phyloP scores from a whole-genome alignment of 1,284 basidiomycete genomes.

The Sporisorium scitamineum region DNA sequence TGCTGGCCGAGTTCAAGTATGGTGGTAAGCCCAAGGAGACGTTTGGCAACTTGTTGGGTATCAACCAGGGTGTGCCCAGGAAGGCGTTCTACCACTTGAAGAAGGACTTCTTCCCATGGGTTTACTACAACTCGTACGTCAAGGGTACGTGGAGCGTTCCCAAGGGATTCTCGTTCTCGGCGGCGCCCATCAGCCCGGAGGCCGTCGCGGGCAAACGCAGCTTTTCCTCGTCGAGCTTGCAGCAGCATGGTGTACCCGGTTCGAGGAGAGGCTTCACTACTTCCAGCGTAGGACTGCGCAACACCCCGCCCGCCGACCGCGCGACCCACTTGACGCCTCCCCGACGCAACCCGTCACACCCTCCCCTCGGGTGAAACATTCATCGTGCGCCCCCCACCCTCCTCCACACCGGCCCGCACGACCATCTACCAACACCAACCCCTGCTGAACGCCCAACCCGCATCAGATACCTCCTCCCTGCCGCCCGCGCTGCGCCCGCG shows the following conservation, averaged over 20 bases:
- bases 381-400: constrained; percentile 63
- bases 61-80: constrained; percentile 62
- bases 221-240: constrained; percentile 16
- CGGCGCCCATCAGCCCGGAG: constrained; percentile 32
- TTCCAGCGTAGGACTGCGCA: constrained; percentile 39
- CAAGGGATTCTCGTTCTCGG: constrained; percentile 51
- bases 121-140: constrained; percentile 88
- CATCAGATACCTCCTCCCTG: constrained; percentile 19
- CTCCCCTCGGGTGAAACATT: constrained; percentile 61
- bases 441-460: constrained; percentile 38
- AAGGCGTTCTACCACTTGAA: constrained; percentile 91
- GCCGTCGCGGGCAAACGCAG: constrained; percentile 36
- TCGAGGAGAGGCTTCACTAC: constrained; percentile 50
- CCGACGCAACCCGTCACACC: constrained; percentile 53
- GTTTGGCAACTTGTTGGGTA: constrained; percentile 52
- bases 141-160: constrained; percentile 72
- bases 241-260: constrained; percentile 8
- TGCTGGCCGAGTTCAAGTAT: constrained; percentile 88
- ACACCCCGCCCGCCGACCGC: constrained; percentile 63
- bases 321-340: constrained; percentile 60
- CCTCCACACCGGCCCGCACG: constrained; percentile 30
- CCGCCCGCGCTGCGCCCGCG: constrained; percentile 48
- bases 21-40: constrained; percentile 86
- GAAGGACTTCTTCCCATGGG: constrained; percentile 88
- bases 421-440: constrained; percentile 45